Conservation (phyloP, 176 grass and related monocot species). For the Paspalum notatum region DNA sequence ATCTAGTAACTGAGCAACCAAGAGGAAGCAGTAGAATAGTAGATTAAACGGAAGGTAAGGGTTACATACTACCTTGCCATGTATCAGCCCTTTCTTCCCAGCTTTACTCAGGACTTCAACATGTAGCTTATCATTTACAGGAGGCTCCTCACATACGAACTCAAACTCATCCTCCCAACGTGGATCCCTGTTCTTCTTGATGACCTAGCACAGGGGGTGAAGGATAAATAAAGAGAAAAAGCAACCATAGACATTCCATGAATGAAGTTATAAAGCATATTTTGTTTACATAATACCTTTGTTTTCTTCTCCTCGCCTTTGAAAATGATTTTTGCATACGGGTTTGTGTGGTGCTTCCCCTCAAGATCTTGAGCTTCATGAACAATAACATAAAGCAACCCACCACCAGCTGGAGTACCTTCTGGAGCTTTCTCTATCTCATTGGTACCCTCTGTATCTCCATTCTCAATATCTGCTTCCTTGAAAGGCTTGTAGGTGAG, state of each 20-base stretch:
- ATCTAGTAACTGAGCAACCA: neutral
- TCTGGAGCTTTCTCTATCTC: conserved; percentile 64
- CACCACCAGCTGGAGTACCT: conserved; percentile 69
- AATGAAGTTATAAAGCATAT: conserved; percentile 16
- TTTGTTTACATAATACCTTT: conserved; percentile 53
- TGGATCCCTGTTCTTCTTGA: conserved; percentile 97
- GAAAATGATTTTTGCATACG: conserved; percentile 79
- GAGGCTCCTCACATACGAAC: conserved; percentile 88
- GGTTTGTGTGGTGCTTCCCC: conserved; percentile 94
- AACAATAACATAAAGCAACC: conserved; percentile 78
- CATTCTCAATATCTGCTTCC: conserved; percentile 69
- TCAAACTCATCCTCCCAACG: conserved; percentile 77
- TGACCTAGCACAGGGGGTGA: conserved; percentile 52
- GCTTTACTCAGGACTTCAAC: conserved; percentile 85
- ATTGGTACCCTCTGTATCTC: conserved; percentile 37
- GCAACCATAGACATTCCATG: neutral
- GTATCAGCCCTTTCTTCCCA: conserved; percentile 66
- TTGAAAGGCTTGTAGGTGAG: conserved; percentile 83
- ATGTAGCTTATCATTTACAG: conserved; percentile 80
- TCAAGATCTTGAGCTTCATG: conserved; percentile 92
- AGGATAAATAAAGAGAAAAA: conserved; percentile 1
- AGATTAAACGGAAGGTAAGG: neutral
- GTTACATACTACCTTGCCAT: conserved; percentile 75
- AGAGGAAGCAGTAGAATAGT: neutral
- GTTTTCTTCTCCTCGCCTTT: conserved; percentile 90